Percentiles rank a stretch among this genome's conserved stretches.
Evolutionary conservation across 768 basidiomycete genomes (phyloP).

Genomic region (Obba rivulosa): DNA sequence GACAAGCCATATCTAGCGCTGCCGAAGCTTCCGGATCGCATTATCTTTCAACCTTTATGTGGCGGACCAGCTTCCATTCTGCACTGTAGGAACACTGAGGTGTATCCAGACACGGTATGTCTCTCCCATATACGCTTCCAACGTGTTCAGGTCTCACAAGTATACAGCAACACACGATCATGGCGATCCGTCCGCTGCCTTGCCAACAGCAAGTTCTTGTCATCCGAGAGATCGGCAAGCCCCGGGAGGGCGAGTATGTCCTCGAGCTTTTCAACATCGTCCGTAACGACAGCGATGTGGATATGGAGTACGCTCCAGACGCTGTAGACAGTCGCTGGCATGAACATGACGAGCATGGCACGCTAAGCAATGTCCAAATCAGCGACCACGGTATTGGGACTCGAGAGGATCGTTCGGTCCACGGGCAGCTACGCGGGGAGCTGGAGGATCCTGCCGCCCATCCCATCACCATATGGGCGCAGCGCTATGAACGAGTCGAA

Average conservation of each 20-base stretch:
- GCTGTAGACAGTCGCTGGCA: not conserved
- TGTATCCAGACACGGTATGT: not conserved
- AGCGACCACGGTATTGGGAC: constrained; percentile 7
- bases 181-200: constrained; percentile 15
- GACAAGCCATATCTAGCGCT: constrained; percentile 37
- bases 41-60: constrained; percentile 38
- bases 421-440: too few relatives aligned
- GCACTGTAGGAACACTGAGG: constrained; percentile 20
- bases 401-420: constrained; percentile 6
- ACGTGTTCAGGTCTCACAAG: too few relatives aligned
- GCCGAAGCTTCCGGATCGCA: constrained; percentile 34
- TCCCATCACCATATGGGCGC: too few relatives aligned
- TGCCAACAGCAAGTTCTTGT: constrained; percentile 17
- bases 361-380: constrained; percentile 6
- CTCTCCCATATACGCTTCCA: not conserved
- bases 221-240: constrained; percentile 3
- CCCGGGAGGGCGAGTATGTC: not conserved
- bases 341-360: not conserved
- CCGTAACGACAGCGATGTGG: not conserved
- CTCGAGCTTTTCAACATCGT: constrained; percentile 13
- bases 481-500: too few relatives aligned
- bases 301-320: not conserved
- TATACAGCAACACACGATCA: constrained; percentile 7
- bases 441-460: too few relatives aligned
- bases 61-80: constrained; percentile 34